Base-by-base conservation (phyloP, 768 basidiomycete species). In the Podaxis sp. region DNA sequence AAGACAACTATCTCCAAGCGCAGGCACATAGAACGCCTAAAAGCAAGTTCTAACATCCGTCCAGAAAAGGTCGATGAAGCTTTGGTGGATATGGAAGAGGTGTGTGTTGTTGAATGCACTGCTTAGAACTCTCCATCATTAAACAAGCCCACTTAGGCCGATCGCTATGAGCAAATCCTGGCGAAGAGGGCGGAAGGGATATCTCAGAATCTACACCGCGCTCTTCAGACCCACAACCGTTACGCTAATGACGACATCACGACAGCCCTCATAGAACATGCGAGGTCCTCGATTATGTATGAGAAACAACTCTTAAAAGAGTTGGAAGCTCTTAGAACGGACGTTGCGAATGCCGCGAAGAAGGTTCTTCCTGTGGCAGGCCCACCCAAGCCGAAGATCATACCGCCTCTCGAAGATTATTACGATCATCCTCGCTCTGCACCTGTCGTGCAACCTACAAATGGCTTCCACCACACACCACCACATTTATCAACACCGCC, bases 1-100 rank as follows among this genome's bases (percentile, higher is more conserved):
- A 99, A 98, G 73, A 85, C 87, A 11, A 90, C 94, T 10, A 97
- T 99, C 67, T 92, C 91, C 22, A 98, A 98, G 74, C 86, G 96
- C 40, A 81, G 96, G 33, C 88, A 92, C 57, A 95, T 99, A 58
- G 97, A 95, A 70, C 85, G 94, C 57, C 74, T 95, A 71, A 93
- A 93, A 71, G 88, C 88, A 8, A 94, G 91, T 67, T 85, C 88
- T 28, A 94, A 87, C 66, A 98, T 96, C 63, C 86, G 87, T 54
- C 84, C 92, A 20, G 90, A 93, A 62, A 87, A 86, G 48, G 94
- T 95, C 15, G 93, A 95, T 70, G 94, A 96, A 68, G 94, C 95
- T 1, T 71, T 96, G 65, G 93, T 95, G 70, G 95, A 96, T 57
- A 84, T 96, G 73, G 91, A 96, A 74, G 95, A 96, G 87, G 94